These are phyloP conservation scores for Trichosanthes truncata DNA, from an alignment of 306 rosid species.

Conservation along the genomic window DNA sequence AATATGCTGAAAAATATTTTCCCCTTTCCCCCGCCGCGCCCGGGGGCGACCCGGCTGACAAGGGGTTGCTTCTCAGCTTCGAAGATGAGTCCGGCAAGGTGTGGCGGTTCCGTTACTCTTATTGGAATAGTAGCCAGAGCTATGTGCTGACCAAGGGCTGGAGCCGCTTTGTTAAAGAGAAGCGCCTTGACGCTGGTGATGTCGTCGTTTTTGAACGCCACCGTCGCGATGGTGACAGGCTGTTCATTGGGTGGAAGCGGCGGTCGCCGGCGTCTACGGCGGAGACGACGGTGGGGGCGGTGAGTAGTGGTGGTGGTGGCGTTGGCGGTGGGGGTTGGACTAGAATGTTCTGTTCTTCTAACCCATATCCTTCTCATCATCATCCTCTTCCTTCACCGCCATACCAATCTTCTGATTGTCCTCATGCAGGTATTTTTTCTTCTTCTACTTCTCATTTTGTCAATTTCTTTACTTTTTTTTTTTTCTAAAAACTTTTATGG, in stretches of 20 bases:
- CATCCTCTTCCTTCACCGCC: constrained; percentile 24
- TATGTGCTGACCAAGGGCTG: constrained; percentile 89
- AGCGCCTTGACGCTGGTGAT: constrained; percentile 87
- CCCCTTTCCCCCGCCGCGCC: constrained; percentile 32
- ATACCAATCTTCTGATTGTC: constrained; percentile 57
- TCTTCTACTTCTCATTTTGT: not conserved
- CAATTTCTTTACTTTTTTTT: not conserved
- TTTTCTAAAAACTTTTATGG: not conserved
- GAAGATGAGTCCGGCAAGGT: constrained; percentile 88
- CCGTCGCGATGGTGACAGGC: constrained; percentile 38
- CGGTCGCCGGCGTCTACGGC: not conserved
- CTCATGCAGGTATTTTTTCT: constrained; percentile 35
- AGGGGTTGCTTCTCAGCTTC: constrained; percentile 65
- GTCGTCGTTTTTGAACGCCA: constrained; percentile 63
- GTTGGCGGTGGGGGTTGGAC: constrained; percentile 36
- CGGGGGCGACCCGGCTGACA: constrained; percentile 21
- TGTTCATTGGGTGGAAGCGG: constrained; percentile 65
- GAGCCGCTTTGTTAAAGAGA: constrained; percentile 95
- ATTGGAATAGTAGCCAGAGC: constrained; percentile 98
- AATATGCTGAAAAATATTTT: constrained; percentile 84
- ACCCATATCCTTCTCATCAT: constrained; percentile 64
- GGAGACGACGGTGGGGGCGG: not conserved
- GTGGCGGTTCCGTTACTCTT: constrained; percentile 94
- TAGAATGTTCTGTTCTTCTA: constrained; percentile 53
- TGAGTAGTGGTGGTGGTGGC: constrained; percentile 15